Base-by-base conservation (phyloP, 495 filamentous ascomycete genomes). In the Neurospora pannonica region DNA sequence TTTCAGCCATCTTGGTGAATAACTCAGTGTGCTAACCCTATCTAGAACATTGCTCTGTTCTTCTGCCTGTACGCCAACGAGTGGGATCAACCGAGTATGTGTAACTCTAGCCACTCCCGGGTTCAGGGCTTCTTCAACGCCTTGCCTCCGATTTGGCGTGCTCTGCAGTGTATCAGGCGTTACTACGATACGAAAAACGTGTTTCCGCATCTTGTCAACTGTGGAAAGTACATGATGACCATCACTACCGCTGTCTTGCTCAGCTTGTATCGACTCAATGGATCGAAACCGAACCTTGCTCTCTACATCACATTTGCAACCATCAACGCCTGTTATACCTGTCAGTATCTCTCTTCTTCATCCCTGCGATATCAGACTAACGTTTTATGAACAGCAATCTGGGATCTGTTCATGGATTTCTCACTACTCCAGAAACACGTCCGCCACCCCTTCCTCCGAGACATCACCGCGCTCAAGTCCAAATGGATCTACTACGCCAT, bases 361-460 rank as follows among this genome's bases (percentile, higher is more conserved):
- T 0, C 31, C 24, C 5, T 60, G 48, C 11, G 48, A 60, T 60
- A 28, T 15, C 21, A 28, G 48, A 60, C 48, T 60, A 4, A 60
- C 48, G 4, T 10, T 28, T 31, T 69, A 15, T 75, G 9, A 40
- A 17, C 42, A 90, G 88, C 90, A 2, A 86, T 97, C n/a, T 99
- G 96, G 96, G 96, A 99, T 77, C 78, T 99, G n/a, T 89, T 91
- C 73, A 97, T 98, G 92, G 96, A 99, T 82, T 98, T 95, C 90
- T 94, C 89, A 54, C 85, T 98, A 19, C 87, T 93, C 10, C 93
- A 97, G 76, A 88, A 92, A 1, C 89, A 92, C 70, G 87, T 93
- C 4, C 84, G 86, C 43, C 86, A 92, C 72, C 87, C 85, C 1
- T 89, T 94, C 71, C 88, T 99, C 21, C 90, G 96, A n/a, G 87